phyloP scores from a whole-genome alignment of 257 asterid genomes.

The Ilex aquifolium region DNA sequence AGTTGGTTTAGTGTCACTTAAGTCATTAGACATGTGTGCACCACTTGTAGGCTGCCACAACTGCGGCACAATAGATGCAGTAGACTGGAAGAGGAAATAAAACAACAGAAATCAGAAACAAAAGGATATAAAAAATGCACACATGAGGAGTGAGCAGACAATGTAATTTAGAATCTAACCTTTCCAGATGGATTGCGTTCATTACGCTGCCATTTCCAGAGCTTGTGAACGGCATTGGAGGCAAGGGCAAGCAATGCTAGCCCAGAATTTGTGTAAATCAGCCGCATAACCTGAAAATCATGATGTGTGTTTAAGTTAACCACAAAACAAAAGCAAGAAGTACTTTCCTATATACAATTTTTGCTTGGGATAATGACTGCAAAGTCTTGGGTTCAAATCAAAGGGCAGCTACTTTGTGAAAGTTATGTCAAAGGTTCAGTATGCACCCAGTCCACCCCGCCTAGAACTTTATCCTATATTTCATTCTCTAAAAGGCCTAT shows the following conservation, averaged over 20 bases:
- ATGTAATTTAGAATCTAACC: constrained; percentile 27
- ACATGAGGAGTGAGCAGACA: background rate
- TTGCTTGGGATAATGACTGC: too few relatives aligned
- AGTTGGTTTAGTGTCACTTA: constrained; percentile 56
- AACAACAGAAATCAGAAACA: constrained; percentile 11
- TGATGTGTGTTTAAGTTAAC: background rate
- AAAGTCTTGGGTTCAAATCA: too few relatives aligned
- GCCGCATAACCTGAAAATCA: constrained; percentile 61
- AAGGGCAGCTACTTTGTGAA: too few relatives aligned
- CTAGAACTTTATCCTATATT: too few relatives aligned
- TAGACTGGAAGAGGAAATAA: constrained; percentile 48
- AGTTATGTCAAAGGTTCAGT: too few relatives aligned
- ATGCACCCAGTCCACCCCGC: too few relatives aligned
- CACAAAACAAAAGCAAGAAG: constrained; percentile 10
- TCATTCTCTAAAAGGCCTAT: too few relatives aligned
- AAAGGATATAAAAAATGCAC: background rate
- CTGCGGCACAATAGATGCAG: constrained; percentile 75
- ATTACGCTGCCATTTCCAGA: constrained; percentile 97
- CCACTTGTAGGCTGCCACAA: constrained; percentile 90
- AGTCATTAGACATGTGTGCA: constrained; percentile 80
- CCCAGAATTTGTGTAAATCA: constrained; percentile 86
- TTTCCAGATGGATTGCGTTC: constrained; percentile 90
- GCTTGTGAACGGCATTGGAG: constrained; percentile 88
- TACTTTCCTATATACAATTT: too few relatives aligned
- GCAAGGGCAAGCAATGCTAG: constrained; percentile 74